phyloP scores from a whole-genome alignment of 495 filamentous ascomycete genomes.

The Aeminium ludgeri region DNA sequence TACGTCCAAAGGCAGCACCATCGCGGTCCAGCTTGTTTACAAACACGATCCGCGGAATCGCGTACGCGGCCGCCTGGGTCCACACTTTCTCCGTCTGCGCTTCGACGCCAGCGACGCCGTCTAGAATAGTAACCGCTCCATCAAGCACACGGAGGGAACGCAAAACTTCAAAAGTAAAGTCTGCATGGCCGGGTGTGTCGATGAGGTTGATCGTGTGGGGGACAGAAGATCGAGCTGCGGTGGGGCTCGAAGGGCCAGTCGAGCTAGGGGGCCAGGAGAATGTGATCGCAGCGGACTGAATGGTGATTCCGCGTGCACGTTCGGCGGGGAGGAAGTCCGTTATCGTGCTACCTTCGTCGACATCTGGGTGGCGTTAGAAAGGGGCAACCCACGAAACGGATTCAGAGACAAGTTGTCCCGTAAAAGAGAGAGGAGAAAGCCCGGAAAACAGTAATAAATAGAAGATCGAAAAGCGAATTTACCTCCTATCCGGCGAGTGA shows the following conservation, averaged over 20 bases:
- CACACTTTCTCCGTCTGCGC: conserved; percentile 97
- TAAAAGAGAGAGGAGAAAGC: no score
- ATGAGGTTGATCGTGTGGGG: conserved; percentile 78
- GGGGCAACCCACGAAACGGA: no score
- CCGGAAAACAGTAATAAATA: conserved; percentile 2
- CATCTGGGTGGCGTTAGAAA: conserved; percentile 39
- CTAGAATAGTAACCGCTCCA: conserved; percentile 87
- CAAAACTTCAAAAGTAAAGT: conserved; percentile 96
- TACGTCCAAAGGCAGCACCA: conserved; percentile 75
- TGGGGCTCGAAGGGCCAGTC: background rate
- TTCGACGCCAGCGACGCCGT: conserved; percentile 93
- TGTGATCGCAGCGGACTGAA: conserved; percentile 92
- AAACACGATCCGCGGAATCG: conserved; percentile 73
- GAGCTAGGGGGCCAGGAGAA: conserved; percentile 58
- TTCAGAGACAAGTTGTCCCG: no score
- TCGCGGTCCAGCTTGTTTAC: conserved; percentile 95
- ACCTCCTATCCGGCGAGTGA: conserved; percentile 74
- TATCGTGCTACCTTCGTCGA: conserved; percentile 91
- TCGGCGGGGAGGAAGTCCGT: conserved; percentile 97
- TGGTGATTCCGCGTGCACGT: conserved; percentile 84
- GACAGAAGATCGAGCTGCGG: background rate
- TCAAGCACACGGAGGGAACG: conserved; percentile 85
- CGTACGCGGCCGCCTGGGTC: conserved; percentile 70
- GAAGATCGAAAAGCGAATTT: conserved; percentile 10
- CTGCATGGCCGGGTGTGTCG: conserved; percentile 93